Evolutionary conservation across 1,284 basidiomycete genomes (phyloP).

Genomic region (Caloboletus inedulis): DNA sequence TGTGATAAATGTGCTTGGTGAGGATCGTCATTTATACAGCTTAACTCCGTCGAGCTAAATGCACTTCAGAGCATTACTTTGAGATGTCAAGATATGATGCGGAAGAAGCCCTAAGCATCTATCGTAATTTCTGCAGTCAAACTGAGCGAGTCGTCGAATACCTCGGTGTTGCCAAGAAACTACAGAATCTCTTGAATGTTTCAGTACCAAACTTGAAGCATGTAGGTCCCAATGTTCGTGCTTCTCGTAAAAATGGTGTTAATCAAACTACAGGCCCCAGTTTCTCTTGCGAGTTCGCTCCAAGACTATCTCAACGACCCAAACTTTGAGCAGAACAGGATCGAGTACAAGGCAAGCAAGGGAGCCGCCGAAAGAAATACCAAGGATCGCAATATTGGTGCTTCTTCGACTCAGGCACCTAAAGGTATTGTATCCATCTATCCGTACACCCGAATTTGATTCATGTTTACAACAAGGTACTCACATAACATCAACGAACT

Average conservation of each 20-base stretch:
- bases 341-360: conserved; percentile 89
- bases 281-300: conserved; percentile 87
- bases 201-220: conserved; percentile 94
- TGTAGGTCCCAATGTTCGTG: conserved; percentile 44
- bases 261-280: conserved; percentile 67
- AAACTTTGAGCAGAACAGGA: conserved; percentile 92
- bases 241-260: not conserved
- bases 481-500: conserved; percentile 10
- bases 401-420: conserved; percentile 18
- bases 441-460: not conserved
- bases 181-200: conserved; percentile 90
- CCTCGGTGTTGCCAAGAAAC: conserved; percentile 87
- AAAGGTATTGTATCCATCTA: conserved; percentile 18
- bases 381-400: conserved; percentile 28
- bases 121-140: conserved; percentile 93
- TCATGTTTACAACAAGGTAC: conserved; percentile 12
- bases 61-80: conserved; percentile 87
- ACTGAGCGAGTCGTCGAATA: conserved; percentile 94
- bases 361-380: conserved; percentile 62
- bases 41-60: conserved; percentile 12
- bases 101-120: conserved; percentile 80
- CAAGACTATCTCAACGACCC: conserved; percentile 96
- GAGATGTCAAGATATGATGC: conserved; percentile 97
- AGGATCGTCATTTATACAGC: conserved; percentile 8
- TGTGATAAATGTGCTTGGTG: conserved; percentile 93